phyloP scores from a whole-genome alignment of 306 rosid genomes.

The Malus sieversii region DNA sequence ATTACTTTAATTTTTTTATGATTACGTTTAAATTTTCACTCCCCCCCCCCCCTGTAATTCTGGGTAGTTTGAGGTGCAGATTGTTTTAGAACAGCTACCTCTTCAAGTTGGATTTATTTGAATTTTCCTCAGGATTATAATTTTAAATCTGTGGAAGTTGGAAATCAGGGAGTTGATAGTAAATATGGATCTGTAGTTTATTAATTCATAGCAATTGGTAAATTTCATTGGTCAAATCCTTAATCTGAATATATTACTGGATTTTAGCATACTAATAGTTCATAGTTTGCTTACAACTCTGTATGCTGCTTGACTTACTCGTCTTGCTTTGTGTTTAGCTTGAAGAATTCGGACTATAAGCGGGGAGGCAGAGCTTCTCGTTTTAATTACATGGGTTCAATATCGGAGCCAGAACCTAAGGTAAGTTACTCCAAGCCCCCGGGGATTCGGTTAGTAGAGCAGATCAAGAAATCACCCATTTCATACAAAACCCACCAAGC shows the following conservation, averaged over 20 bases:
- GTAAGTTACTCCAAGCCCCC: slow-evolving; percentile 38
- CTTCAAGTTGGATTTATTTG: not conserved
- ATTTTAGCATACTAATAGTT: not conserved
- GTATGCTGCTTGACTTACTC: not conserved
- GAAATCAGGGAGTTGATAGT: not conserved
- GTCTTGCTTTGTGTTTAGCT: slow-evolving; percentile 15
- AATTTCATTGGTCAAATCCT: not conserved
- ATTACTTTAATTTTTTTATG: too few relatives aligned
- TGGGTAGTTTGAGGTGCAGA: not conserved
- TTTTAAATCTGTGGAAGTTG: not conserved
- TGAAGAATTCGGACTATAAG: too few relatives aligned
- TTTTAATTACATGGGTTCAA: slow-evolving; percentile 41
- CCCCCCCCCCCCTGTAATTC: not conserved
- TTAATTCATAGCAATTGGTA: not conserved
- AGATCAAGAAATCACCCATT: slow-evolving; percentile 44
- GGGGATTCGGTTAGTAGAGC: slow-evolving; percentile 53
- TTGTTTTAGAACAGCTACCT: not conserved
- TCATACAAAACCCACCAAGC: slow-evolving; percentile 82
- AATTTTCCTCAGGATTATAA: not conserved
- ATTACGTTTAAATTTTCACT: not conserved
- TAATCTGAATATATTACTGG: not conserved
- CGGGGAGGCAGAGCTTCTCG: slow-evolving; percentile 14
- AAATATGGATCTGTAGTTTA: not conserved
- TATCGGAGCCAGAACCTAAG: slow-evolving; percentile 30
- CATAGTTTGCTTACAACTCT: not conserved